Conservation (phyloP, 2,329 filamentous ascomycete genomes). For the Fusarium algeriense region DNA sequence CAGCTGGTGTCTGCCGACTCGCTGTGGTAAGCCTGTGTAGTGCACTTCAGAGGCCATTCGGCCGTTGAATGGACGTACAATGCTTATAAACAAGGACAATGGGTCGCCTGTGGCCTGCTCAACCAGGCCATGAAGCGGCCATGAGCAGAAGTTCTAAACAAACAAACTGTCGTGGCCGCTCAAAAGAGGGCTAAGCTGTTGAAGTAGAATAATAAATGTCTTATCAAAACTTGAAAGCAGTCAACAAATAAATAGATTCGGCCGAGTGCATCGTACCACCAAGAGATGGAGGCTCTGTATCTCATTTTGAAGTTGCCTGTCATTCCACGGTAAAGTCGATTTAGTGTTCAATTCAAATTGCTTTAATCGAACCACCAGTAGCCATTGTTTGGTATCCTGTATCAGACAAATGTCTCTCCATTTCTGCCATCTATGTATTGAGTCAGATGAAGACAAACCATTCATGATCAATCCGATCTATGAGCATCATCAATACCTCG, state of each 20-base stretch:
- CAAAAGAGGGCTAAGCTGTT: constrained; percentile 5
- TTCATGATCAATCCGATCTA: constrained; percentile 6
- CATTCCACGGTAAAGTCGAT: constrained; percentile 18
- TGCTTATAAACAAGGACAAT: constrained; percentile 36
- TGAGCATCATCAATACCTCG: constrained; percentile 10
- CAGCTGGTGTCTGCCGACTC: constrained; percentile 37
- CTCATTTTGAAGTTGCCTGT: constrained; percentile 3
- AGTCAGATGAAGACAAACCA: neutral
- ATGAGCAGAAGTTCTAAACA: constrained; percentile 42
- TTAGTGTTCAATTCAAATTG: constrained; percentile 23
- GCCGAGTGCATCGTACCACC: constrained; percentile 12
- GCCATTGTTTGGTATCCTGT: constrained; percentile 18
- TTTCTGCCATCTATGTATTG: constrained; percentile 8
- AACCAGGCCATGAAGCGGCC: constrained; percentile 33
- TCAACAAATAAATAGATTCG: constrained; percentile 19
- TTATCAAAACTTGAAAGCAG: constrained; percentile 2
- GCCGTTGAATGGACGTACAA: constrained; percentile 35
- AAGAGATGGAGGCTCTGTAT: constrained; percentile 26
- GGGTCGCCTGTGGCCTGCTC: constrained; percentile 38
- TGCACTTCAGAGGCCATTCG: constrained; percentile 23
- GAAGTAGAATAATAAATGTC: constrained; percentile 5
- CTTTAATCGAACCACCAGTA: neutral
- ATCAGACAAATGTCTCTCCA: constrained; percentile 26
- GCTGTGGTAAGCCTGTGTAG: constrained; percentile 41
- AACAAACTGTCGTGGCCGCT: constrained; percentile 42